phyloP scores from a whole-genome alignment of 306 rosid genomes.

The Cucurbita pepo region DNA sequence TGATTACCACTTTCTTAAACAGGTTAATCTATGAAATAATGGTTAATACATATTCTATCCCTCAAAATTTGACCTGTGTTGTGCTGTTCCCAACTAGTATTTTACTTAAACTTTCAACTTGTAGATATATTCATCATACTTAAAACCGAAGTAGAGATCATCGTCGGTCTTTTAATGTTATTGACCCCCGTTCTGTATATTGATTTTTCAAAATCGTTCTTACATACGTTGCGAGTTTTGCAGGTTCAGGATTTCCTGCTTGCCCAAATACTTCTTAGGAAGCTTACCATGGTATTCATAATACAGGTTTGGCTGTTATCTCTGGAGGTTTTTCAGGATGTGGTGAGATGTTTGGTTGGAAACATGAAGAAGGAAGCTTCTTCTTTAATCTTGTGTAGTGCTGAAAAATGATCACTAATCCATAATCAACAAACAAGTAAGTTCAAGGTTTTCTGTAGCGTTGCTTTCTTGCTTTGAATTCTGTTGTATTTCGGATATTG shows the following conservation, averaged over 20 bases:
- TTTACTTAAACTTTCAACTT: background rate
- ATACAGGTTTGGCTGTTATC: conserved; percentile 27
- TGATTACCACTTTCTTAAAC: background rate
- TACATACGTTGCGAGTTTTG: conserved; percentile 19
- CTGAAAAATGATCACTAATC: background rate
- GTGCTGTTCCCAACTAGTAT: background rate
- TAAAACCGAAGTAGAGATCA: background rate
- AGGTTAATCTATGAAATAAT: background rate
- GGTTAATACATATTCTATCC: background rate
- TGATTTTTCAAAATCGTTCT: conserved; percentile 8
- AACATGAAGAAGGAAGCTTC: background rate
- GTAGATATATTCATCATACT: background rate
- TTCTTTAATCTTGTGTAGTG: background rate
- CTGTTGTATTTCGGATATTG: background rate
- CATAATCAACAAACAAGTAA: background rate
- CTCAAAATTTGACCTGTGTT: background rate
- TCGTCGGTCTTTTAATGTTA: too few relatives aligned
- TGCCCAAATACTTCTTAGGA: conserved; percentile 14
- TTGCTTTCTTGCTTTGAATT: background rate
- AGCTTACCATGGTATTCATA: conserved; percentile 17
- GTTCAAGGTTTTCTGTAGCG: background rate
- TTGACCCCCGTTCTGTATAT: background rate
- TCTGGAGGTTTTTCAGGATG: conserved; percentile 11
- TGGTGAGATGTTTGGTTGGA: too few relatives aligned
- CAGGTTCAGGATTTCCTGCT: conserved; percentile 24